phyloP scores from a whole-genome alignment of 208 protist genomes.

The Acanthamoeba culbertsoni region DNA sequence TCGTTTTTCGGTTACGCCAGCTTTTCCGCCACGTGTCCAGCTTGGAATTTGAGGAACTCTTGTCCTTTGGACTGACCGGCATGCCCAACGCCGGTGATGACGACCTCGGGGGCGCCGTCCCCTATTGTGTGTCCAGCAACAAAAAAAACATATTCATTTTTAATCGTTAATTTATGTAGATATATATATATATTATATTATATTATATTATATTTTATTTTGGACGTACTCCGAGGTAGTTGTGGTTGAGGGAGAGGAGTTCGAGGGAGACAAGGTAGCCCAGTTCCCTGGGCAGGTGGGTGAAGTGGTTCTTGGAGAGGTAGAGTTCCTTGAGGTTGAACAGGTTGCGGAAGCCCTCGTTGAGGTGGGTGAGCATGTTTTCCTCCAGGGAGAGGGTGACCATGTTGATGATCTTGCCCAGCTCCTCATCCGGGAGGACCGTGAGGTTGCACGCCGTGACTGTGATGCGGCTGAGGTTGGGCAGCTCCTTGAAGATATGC shows the following conservation, averaged over 20 bases:
- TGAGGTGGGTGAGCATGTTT: slow-evolving; percentile 55
- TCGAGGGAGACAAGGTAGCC: slow-evolving; percentile 37
- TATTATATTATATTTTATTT: no score
- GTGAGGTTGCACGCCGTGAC: slow-evolving; percentile 22
- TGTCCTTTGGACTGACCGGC: neutral
- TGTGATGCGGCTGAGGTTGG: slow-evolving; percentile 48
- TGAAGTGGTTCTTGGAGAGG: slow-evolving; percentile 61
- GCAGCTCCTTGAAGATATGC: slow-evolving; percentile 29
- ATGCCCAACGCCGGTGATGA: neutral
- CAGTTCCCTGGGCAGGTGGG: slow-evolving; percentile 6
- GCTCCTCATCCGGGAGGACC: neutral
- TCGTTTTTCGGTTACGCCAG: neutral
- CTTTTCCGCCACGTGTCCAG: slow-evolving; percentile 9
- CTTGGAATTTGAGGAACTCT: neutral
- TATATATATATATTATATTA: no score
- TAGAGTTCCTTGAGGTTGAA: slow-evolving; percentile 59
- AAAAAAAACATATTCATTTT: neutral
- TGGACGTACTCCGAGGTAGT: neutral
- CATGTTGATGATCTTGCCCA: slow-evolving; percentile 30
- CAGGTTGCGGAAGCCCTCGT: slow-evolving; percentile 37
- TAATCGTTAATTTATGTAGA: neutral
- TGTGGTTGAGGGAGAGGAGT: slow-evolving; percentile 52
- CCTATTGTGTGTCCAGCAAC: neutral
- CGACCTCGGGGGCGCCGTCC: neutral
- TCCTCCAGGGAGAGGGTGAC: slow-evolving; percentile 50